Percentiles rank a stretch among this genome's conserved stretches.
Evolutionary conservation across 2,329 filamentous ascomycete genomes (phyloP).

Genomic region (Pseudophaeomoniella oleicola): DNA sequence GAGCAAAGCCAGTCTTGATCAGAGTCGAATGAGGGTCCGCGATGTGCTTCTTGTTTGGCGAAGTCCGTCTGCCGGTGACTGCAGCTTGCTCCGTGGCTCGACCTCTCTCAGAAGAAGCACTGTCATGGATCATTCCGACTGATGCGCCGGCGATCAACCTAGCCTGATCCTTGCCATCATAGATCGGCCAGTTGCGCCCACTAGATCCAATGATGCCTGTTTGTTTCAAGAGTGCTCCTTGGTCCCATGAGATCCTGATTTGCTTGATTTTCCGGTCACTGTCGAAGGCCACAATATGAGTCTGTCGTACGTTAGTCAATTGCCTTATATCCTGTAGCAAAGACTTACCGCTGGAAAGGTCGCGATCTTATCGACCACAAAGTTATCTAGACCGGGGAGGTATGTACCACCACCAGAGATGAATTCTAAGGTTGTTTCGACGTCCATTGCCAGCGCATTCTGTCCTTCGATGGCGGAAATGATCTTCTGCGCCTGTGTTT

Average conservation of each 20-base stretch:
- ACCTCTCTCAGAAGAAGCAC: constrained; percentile 8
- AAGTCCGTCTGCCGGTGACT: constrained; percentile 10
- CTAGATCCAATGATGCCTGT: constrained; percentile 84
- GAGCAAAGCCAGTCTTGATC: constrained; percentile 2
- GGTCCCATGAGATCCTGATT: constrained; percentile 89
- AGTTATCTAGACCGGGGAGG: constrained; percentile 82
- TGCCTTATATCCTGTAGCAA: constrained; percentile 3
- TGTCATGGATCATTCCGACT: constrained; percentile 18
- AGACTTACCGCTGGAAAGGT: constrained; percentile 66
- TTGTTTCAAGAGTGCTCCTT: constrained; percentile 81
- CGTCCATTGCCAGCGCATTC: constrained; percentile 57
- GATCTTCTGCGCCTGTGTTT: constrained; percentile 68
- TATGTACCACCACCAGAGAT: constrained; percentile 67
- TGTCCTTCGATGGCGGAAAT: constrained; percentile 59
- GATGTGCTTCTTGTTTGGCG: constrained; percentile 25
- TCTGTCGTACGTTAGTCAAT: constrained; percentile 31
- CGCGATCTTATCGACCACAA: constrained; percentile 68
- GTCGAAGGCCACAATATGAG: constrained; percentile 81
- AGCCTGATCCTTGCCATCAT: constrained; percentile 71
- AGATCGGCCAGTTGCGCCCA: constrained; percentile 89
- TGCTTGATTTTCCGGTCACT: constrained; percentile 62
- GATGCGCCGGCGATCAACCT: constrained; percentile 53
- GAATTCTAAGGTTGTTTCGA: constrained; percentile 75
- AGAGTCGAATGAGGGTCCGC: constrained; percentile 27
- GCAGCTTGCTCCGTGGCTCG: constrained; percentile 9